These are phyloP conservation scores for Plasmodium vinckei DNA, from an alignment of 169 alveolate genomes.

Conservation along the genomic window DNA sequence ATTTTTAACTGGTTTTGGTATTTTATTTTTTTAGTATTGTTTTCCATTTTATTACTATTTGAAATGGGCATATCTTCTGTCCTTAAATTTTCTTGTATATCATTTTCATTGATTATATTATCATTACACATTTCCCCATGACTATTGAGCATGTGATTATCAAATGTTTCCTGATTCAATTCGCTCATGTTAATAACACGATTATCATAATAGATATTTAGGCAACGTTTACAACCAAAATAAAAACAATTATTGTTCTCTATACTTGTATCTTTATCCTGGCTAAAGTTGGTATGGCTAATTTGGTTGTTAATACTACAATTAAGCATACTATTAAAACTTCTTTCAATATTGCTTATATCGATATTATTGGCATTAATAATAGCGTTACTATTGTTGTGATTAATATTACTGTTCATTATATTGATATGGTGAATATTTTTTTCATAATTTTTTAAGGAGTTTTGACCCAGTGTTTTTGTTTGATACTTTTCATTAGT, in stretches of 20 bases:
- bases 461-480: too few relatives aligned
- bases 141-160: background rate
- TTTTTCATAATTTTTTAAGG: too few relatives aligned
- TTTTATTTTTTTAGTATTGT: too few relatives aligned
- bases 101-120: background rate
- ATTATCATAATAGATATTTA: slow-evolving; percentile 44
- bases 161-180: background rate
- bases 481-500: too few relatives aligned
- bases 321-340: background rate
- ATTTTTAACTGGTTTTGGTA: too few relatives aligned
- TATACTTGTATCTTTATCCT: background rate
- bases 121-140: slow-evolving; percentile 1
- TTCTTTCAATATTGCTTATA: background rate
- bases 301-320: background rate
- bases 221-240: slow-evolving; percentile 40
- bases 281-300: background rate
- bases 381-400: background rate
- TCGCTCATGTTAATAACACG: background rate
- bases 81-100: background rate
- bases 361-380: background rate
- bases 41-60: too few relatives aligned
- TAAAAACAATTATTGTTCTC: slow-evolving; percentile 1
- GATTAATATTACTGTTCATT: background rate
- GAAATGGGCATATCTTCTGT: too few relatives aligned
- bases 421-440: too few relatives aligned